phyloP scores from a whole-genome alignment of 2,329 filamentous ascomycete species.

The Talaromyces sp. region DNA sequence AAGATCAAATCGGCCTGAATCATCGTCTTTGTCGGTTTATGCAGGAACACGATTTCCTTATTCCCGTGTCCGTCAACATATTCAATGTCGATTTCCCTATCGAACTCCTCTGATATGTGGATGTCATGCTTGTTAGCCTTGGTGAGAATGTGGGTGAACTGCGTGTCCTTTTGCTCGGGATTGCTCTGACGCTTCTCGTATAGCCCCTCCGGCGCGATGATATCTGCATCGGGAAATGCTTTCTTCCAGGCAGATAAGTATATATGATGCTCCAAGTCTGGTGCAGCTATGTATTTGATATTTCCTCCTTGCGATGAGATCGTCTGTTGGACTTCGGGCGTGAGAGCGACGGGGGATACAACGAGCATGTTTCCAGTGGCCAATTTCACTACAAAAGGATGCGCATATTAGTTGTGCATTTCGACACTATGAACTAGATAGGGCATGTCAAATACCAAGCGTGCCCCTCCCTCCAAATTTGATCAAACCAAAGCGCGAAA shows the following conservation, averaged over 20 bases:
- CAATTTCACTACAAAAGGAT: slow-evolving; percentile 60
- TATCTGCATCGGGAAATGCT: slow-evolving; percentile 69
- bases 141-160: slow-evolving; percentile 64
- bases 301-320: slow-evolving; percentile 59
- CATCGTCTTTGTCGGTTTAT: slow-evolving; percentile 70
- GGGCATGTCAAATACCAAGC: slow-evolving; percentile 51
- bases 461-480: slow-evolving; percentile 85
- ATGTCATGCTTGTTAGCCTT: slow-evolving; percentile 46
- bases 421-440: neutral
- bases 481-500: slow-evolving; percentile 70
- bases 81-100: slow-evolving; percentile 78
- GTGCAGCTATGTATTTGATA: slow-evolving; percentile 78
- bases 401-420: neutral
- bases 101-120: slow-evolving; percentile 69
- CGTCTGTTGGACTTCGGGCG: slow-evolving; percentile 61
- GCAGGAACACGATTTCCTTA: slow-evolving; percentile 81
- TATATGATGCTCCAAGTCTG: slow-evolving; percentile 92
- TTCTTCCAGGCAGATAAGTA: slow-evolving; percentile 80
- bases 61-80: slow-evolving; percentile 76
- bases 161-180: slow-evolving; percentile 49
- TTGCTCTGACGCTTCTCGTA: slow-evolving; percentile 70
- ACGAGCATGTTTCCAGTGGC: slow-evolving; percentile 72
- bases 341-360: slow-evolving; percentile 87
- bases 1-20: slow-evolving; percentile 90
- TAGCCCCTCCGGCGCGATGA: slow-evolving; percentile 78